phyloP scores from a whole-genome alignment of 768 basidiomycete species.

The Arthromyces matolae region DNA sequence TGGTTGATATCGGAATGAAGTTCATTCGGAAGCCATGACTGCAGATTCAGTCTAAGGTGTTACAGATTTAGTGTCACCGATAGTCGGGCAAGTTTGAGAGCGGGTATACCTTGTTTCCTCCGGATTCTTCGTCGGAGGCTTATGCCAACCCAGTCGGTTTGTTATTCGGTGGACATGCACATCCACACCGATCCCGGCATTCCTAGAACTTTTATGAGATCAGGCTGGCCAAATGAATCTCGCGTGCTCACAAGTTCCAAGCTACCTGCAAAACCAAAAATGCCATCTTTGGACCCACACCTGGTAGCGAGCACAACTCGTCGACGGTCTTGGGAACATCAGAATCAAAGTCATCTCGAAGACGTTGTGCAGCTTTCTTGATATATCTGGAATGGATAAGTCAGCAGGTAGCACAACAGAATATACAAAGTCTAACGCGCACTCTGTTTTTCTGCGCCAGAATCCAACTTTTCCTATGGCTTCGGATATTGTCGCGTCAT shows the following conservation, averaged over 20 bases:
- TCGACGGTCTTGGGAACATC: slow-evolving; percentile 90
- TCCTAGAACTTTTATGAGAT: slow-evolving; percentile 40
- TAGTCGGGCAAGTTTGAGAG: not conserved
- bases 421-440: slow-evolving; percentile 21
- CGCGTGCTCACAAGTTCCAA: slow-evolving; percentile 65
- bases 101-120: slow-evolving; percentile 70
- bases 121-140: slow-evolving; percentile 74
- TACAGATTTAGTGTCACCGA: not conserved
- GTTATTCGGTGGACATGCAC: slow-evolving; percentile 96
- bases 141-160: slow-evolving; percentile 91
- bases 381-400: slow-evolving; percentile 49
- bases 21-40: slow-evolving; percentile 80
- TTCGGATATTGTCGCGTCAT: slow-evolving; percentile 57
- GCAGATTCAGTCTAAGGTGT: slow-evolving; percentile 57
- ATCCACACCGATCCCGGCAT: slow-evolving; percentile 91
- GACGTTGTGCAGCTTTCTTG: slow-evolving; percentile 63
- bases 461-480: slow-evolving; percentile 91
- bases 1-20: slow-evolving; percentile 76
- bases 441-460: slow-evolving; percentile 86
- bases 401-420: not conserved
- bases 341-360: slow-evolving; percentile 69
- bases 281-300: slow-evolving; percentile 97
- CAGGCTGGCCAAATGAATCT: not conserved
- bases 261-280: slow-evolving; percentile 80
- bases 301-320: slow-evolving; percentile 80